A percentile compares a stretch with the other conserved stretches of the same genome.
Evolutionary conservation across 345 rosid species (phyloP).

Genomic region (Arabidopsis suecica): DNA sequence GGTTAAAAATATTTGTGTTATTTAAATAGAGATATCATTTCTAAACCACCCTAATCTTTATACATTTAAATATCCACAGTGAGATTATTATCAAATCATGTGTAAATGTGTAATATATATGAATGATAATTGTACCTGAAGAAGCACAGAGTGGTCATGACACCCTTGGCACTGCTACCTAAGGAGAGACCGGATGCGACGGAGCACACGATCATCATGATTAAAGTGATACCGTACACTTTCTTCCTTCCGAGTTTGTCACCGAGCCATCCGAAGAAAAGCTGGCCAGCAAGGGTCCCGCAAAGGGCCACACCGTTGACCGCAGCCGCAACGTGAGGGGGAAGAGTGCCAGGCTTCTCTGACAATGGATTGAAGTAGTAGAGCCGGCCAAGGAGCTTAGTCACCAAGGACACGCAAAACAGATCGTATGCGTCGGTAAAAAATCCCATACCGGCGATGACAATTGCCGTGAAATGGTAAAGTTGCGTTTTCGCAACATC

Average conservation of each 20-base stretch:
- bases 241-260: slow-evolving; percentile 51
- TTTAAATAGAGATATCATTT: too few relatives aligned
- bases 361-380: slow-evolving; percentile 54
- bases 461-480: slow-evolving; percentile 72
- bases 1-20: too few relatives aligned
- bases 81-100: too few relatives aligned
- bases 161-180: slow-evolving; percentile 22
- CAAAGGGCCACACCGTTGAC: slow-evolving; percentile 47
- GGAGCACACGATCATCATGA: slow-evolving; percentile 46
- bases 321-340: slow-evolving; percentile 44
- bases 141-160: slow-evolving; percentile 50
- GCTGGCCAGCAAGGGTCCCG: slow-evolving; percentile 47
- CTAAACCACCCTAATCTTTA: too few relatives aligned
- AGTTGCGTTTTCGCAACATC: slow-evolving; percentile 66
- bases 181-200: slow-evolving; percentile 48
- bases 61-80: too few relatives aligned
- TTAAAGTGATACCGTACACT: slow-evolving; percentile 55
- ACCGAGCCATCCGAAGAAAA: slow-evolving; percentile 52
- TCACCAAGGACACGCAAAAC: slow-evolving; percentile 66
- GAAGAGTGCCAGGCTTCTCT: slow-evolving; percentile 42
- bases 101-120: too few relatives aligned
- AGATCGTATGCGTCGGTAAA: slow-evolving; percentile 77
- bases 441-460: slow-evolving; percentile 81
- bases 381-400: slow-evolving; percentile 65
- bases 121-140: slow-evolving; percentile 23